These are phyloP conservation scores for Penicillium alfredii DNA, from an alignment of 495 filamentous ascomycete genomes.

Conservation along the genomic window DNA sequence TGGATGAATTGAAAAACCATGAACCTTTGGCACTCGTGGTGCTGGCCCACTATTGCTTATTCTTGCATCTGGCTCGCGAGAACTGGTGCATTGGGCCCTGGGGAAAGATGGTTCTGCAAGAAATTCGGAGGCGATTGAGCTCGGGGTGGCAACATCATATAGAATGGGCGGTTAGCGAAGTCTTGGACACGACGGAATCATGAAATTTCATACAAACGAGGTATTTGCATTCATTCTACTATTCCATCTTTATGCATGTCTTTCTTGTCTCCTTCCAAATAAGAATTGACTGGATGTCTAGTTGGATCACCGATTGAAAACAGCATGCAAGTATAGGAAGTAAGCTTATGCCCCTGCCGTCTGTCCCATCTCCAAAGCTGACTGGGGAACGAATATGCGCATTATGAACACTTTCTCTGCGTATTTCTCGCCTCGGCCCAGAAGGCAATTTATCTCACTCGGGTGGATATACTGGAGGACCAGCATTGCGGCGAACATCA, in stretches of 20 bases:
- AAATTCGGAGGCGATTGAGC: conserved; percentile 13
- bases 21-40: conserved; percentile 19
- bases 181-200: too few relatives aligned
- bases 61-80: conserved; percentile 17
- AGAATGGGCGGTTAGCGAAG: conserved; percentile 11
- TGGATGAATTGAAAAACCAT: conserved; percentile 10
- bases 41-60: conserved; percentile 21
- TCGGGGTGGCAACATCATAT: conserved; percentile 17
- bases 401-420: conserved; percentile 13
- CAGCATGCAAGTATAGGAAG: too few relatives aligned
- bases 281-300: too few relatives aligned
- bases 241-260: too few relatives aligned
- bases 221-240: too few relatives aligned
- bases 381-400: conserved; percentile 9
- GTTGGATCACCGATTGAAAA: too few relatives aligned
- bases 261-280: too few relatives aligned
- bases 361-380: conserved; percentile 10
- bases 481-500: conserved; percentile 52
- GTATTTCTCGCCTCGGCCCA: conserved; percentile 15
- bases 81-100: conserved; percentile 20
- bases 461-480: conserved; percentile 40
- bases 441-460: conserved; percentile 22
- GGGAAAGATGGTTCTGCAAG: conserved; percentile 14
- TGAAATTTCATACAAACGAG: too few relatives aligned
- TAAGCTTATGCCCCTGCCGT: neutral